These are phyloP conservation scores for Mortierella sp. DNA, from an alignment of 371 early-diverging fungal genomes.

Conservation along the genomic window DNA sequence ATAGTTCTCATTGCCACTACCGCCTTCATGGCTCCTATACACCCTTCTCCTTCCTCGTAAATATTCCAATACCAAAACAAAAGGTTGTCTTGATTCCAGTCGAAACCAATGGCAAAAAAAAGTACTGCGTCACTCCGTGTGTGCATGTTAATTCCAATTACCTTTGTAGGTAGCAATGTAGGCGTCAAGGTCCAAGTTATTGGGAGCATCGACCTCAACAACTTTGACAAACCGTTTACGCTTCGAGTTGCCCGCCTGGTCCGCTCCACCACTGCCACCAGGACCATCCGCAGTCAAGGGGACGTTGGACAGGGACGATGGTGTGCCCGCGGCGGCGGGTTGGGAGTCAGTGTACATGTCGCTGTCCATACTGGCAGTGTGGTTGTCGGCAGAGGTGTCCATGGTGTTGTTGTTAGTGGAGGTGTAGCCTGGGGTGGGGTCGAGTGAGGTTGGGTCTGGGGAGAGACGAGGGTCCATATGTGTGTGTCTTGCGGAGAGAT, in stretches of 20 bases:
- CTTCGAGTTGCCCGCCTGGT: slow-evolving; percentile 52
- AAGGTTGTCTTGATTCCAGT: neutral
- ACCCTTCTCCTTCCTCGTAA: neutral
- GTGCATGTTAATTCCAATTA: slow-evolving; percentile 24
- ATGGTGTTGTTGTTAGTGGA: neutral
- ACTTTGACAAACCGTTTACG: slow-evolving; percentile 59
- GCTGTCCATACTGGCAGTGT: slow-evolving; percentile 25
- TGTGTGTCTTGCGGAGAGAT: slow-evolving; percentile 5
- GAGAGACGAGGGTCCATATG: slow-evolving; percentile 54
- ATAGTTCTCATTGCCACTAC: no score
- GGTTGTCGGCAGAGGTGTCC: slow-evolving; percentile 35
- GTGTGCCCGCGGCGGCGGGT: slow-evolving; percentile 33
- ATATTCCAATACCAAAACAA: neutral
- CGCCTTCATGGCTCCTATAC: no score
- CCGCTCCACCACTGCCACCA: slow-evolving; percentile 10
- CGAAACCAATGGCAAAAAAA: neutral
- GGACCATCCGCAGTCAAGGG: slow-evolving; percentile 47
- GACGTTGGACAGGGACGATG: slow-evolving; percentile 43
- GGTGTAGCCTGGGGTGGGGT: slow-evolving; percentile 43
- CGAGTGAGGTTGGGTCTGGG: slow-evolving; percentile 27
- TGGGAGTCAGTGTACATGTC: slow-evolving; percentile 34
- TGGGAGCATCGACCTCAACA: slow-evolving; percentile 61
- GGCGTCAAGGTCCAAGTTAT: slow-evolving; percentile 76
- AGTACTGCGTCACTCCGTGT: neutral
- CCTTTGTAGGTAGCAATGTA: slow-evolving; percentile 80